Percentiles rank a stretch among this genome's conserved stretches.
Conservation (phyloP, 495 filamentous ascomycete genomes). For the Cairneyella variabilis region DNA sequence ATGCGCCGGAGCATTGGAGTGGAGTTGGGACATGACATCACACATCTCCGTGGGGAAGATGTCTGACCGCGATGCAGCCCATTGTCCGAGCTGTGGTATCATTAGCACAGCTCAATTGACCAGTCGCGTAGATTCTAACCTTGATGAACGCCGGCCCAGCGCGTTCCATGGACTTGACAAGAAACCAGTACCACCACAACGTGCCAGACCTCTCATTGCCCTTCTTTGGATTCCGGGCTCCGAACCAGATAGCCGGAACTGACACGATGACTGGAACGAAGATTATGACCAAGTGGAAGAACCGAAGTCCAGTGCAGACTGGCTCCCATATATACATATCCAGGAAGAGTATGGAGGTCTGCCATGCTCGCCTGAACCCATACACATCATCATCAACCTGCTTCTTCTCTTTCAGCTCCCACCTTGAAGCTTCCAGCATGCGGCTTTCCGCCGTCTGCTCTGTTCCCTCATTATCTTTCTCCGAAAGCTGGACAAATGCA, state of each 20-base stretch:
- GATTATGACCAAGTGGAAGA: conserved; percentile 78
- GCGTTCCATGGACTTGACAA: conserved; percentile 87
- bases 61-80: conserved; percentile 94
- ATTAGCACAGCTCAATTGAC: not conserved
- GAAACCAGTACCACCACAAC: conserved; percentile 91
- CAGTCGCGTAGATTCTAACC: conserved; percentile 48
- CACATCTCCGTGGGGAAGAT: conserved; percentile 97
- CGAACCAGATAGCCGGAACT: conserved; percentile 79
- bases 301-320: conserved; percentile 79
- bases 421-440: conserved; percentile 77
- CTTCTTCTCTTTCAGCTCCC: conserved; percentile 69
- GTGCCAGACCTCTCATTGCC: conserved; percentile 74
- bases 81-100: conserved; percentile 79
- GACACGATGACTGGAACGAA: conserved; percentile 86
- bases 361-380: conserved; percentile 48
- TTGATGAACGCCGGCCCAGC: conserved; percentile 98
- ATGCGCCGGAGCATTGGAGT: conserved; percentile 91
- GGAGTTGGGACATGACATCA: conserved; percentile 87
- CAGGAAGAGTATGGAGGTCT: conserved; percentile 55
- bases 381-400: conserved; percentile 55
- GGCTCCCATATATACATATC: conserved; percentile 81
- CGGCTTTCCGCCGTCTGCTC: conserved; percentile 73
- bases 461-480: conserved; percentile 53
- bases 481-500: conserved; percentile 70
- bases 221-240: conserved; percentile 50